Conservation (phyloP, 73 alveolate genomes). For the Paramecium sexaurelia region DNA sequence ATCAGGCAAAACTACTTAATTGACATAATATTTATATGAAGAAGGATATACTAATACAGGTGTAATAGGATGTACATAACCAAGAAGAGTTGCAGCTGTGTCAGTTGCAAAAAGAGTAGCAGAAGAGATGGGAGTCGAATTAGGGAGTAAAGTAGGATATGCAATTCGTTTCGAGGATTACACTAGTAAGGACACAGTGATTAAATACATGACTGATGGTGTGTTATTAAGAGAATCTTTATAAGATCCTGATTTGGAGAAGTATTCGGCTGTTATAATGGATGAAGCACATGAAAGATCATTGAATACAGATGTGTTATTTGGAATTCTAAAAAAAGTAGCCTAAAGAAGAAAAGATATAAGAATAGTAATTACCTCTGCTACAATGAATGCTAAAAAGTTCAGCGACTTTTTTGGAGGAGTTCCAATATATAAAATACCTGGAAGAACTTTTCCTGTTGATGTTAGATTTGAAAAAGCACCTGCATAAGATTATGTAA, state of each 20-base stretch:
- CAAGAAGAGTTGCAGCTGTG: slow-evolving; percentile 99
- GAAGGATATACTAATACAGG: slow-evolving; percentile 92
- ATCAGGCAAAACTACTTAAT: slow-evolving; percentile 99
- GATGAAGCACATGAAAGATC: slow-evolving; percentile 99
- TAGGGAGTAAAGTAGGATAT: slow-evolving; percentile 97
- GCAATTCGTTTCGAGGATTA: slow-evolving; percentile 99
- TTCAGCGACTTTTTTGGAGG: slow-evolving; percentile 98
- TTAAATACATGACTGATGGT: slow-evolving; percentile 99
- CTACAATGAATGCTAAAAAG: slow-evolving; percentile 99
- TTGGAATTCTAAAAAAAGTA: slow-evolving; percentile 96
- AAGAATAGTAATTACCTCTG: slow-evolving; percentile 98
- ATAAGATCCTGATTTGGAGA: slow-evolving; percentile 97
- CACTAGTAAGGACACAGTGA: slow-evolving; percentile 90
- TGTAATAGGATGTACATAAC: slow-evolving; percentile 99
- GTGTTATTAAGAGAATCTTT: slow-evolving; percentile 99
- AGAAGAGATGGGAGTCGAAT: slow-evolving; percentile 94
- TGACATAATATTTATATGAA: slow-evolving; percentile 98
- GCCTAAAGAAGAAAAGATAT: slow-evolving; percentile 94
- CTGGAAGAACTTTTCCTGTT: slow-evolving; percentile 99
- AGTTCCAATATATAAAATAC: slow-evolving; percentile 98
- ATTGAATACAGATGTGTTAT: slow-evolving; percentile 99
- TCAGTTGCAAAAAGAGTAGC: slow-evolving; percentile 99
- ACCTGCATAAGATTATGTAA: slow-evolving; percentile 99
- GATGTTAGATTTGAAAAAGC: slow-evolving; percentile 89
- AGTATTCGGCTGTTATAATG: slow-evolving; percentile 96